Base-by-base conservation (phyloP, 352 stramenopile genomes). In the Pythium folliculosum region DNA sequence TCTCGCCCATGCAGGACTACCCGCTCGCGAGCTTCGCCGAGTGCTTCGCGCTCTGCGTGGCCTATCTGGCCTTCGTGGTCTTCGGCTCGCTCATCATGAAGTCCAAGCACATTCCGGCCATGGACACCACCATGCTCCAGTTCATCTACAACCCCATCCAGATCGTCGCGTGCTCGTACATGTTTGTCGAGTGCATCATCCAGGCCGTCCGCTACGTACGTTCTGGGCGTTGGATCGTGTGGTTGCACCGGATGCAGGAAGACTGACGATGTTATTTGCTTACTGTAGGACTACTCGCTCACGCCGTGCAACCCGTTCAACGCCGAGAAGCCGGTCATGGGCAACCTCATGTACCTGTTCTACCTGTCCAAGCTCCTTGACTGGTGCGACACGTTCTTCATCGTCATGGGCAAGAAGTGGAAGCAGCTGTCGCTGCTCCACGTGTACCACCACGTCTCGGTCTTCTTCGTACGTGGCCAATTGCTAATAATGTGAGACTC, bases 141-240 rank as follows among this genome's bases (percentile, higher is more conserved):
- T 98, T 99, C 74, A 38, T 98, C 19, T 99, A 99, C 92, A 99
- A 99, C 81, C 91, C 97, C 45, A 89, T 97, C 14, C 95, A 99
- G 77, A 95, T 99, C 54, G 91, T 98, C 73, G 73, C 98, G 7
- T 98, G 95, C 77, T 95, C 95, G 40, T 99, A 98, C 86, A 98
- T 98, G 94, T 98, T 88, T 62, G 88, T 99, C 57, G 96, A 99
- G 76, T 90, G 89, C 21, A 78, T 76, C 27, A 85, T 98, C 54
- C 77, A 98, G 52, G 95, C 95, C 23, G 97, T 97, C 81, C 91
- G 91, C 67, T 91, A 96, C 72, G 84, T 82, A 16, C 77, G 87
- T 32, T 44, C 17, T 19, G 40, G 6, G 35, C 6, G 35, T 40
- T 6, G 12, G 12, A 12, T 40, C 6, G 6, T 12, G 12, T 40